phyloP scores from a whole-genome alignment of 169 alveolate species.

The Cryptosporidium viatorum region DNA sequence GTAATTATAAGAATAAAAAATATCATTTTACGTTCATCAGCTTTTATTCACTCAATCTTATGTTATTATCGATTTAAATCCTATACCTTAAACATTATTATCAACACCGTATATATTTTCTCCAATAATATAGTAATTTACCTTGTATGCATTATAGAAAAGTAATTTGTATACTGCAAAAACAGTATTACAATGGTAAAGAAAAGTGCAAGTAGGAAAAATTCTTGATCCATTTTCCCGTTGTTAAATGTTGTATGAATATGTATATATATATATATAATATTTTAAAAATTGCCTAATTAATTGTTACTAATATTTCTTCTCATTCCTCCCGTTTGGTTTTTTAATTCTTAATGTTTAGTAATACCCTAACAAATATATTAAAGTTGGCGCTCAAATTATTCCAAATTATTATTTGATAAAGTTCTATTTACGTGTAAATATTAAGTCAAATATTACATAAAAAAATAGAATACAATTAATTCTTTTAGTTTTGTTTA shows the following conservation, averaged over 20 bases:
- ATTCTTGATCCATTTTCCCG: neutral
- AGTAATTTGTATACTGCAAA: slow-evolving; percentile 31
- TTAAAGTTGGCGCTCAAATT: neutral
- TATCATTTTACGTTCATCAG: neutral
- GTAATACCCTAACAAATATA: neutral
- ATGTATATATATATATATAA: neutral
- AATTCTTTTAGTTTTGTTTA: neutral
- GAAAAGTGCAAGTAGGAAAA: neutral
- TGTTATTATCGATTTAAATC: neutral
- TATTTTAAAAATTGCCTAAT: neutral
- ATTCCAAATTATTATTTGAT: neutral
- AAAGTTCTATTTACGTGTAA: neutral
- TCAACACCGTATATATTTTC: neutral
- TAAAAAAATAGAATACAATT: neutral
- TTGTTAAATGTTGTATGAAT: neutral
- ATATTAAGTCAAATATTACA: neutral
- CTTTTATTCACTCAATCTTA: neutral
- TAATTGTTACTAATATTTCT: neutral
- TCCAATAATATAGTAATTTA: slow-evolving; percentile 3
- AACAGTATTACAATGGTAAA: neutral
- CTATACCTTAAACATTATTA: neutral
- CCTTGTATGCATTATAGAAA: slow-evolving; percentile 65
- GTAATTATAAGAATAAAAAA: neutral
- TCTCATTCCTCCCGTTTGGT: neutral
- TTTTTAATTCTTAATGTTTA: neutral